Base-by-base conservation (phyloP, 768 basidiomycete species). In the Lanmaoa pseudosensibilis region DNA sequence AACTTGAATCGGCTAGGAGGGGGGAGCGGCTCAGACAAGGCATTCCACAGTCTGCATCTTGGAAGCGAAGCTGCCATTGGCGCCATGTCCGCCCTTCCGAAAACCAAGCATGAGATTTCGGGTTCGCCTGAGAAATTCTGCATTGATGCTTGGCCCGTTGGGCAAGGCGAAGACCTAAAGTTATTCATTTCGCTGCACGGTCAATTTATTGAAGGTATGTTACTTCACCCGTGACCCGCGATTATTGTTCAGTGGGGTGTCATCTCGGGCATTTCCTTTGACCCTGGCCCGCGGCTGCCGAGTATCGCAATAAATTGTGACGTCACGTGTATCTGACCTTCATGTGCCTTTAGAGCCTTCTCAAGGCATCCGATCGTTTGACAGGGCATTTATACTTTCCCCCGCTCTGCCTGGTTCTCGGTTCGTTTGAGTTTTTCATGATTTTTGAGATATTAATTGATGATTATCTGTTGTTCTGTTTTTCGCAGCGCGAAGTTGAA, bases 331-430 rank as follows among this genome's bases (percentile, higher is more conserved):
- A 50, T 34, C 67, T 71, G 34, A 73, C 58, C 36, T 40, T 56
- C 19, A 40, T 37, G 30, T 61, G 36, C 56, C 56, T 59, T 46
- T 56, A 90, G 88, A 82, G 61, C 86, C 88, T 27, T 78, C 84
- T 10, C 83, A 84, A 52, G 94, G 94, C 12, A 75, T 93, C 23
- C 84, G 96, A 45, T 96, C 94, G 21, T 99, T 99, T 73, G 94
- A 97, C 69, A 82, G 97, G 55, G 87, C 92, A 0, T 95, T 98
- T 67, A 81, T 98, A 52, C 77, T 99, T 25, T 85, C 86, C 5
- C 88, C 90, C 38, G 88, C 94, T 3, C 74, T 85, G 25, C 85
- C 88, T 50, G 90, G 87, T 27, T 94, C 95, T 63, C 77, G 86
- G 94, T 96, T 73, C 61, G 94, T 81, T 44, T 27, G 18, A 19